A percentile compares a stretch with the other conserved stretches of the same genome.
Conservation (phyloP, 768 basidiomycete species). For the Leccinum disarticulatum region DNA sequence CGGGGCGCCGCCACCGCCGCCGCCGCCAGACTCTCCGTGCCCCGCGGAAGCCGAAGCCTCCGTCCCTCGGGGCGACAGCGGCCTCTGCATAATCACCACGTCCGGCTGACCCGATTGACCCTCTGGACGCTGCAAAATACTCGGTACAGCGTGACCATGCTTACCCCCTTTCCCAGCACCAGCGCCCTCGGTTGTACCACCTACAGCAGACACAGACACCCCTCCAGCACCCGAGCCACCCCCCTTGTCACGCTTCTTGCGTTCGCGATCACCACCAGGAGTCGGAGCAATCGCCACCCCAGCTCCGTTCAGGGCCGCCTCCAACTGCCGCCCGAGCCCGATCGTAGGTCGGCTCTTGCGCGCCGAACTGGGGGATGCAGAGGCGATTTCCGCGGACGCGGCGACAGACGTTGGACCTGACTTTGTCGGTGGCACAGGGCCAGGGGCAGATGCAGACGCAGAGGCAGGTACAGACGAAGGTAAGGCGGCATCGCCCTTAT, state of each 20-base stretch:
- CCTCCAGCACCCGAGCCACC: conserved; percentile 12
- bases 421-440: background rate
- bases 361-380: conserved; percentile 24
- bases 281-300: conserved; percentile 41
- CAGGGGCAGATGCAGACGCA: background rate
- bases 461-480: conserved; percentile 1
- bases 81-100: conserved; percentile 10
- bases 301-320: conserved; percentile 67
- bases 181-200: background rate
- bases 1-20: too few species aligned
- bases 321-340: conserved; percentile 66
- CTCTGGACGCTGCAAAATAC: conserved; percentile 29
- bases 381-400: background rate
- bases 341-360: conserved; percentile 58
- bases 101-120: conserved; percentile 10
- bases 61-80: conserved; percentile 13
- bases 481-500: conserved; percentile 12
- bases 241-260: conserved; percentile 38
- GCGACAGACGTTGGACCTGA: background rate
- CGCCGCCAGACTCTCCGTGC: background rate
- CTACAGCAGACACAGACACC: conserved; percentile 10
- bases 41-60: conserved; percentile 6
- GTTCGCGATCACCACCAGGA: conserved; percentile 22
- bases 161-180: conserved; percentile 8
- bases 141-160: conserved; percentile 14